Percentiles rank a stretch among this genome's conserved stretches.
Conservation (phyloP, 2,329 filamentous ascomycete genomes). For the Nothopassalora personata region DNA sequence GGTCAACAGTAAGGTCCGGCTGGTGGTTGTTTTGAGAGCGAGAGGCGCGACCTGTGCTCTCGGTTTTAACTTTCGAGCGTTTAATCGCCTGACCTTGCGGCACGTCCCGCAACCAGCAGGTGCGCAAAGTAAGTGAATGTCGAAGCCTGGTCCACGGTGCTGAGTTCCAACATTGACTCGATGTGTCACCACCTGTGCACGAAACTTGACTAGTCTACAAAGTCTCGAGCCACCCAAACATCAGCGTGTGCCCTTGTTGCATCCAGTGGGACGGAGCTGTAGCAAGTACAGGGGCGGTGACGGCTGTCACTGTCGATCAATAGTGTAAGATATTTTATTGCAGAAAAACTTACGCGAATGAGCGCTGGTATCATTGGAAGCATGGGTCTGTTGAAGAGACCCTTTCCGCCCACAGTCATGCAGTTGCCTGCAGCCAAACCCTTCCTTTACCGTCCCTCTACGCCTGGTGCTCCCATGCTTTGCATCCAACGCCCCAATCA, state of each 20-base stretch:
- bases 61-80: not conserved
- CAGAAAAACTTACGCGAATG: constrained; percentile 30
- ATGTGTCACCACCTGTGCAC: not conserved
- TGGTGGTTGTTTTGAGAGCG: not conserved
- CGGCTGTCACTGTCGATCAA: not conserved
- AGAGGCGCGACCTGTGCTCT: not conserved
- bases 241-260: not conserved
- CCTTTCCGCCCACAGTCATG: constrained; percentile 8
- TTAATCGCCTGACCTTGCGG: not conserved
- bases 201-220: not conserved
- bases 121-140: constrained; percentile 4
- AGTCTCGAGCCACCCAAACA: not conserved
- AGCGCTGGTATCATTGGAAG: constrained; percentile 31
- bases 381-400: constrained; percentile 30
- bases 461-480: constrained; percentile 10
- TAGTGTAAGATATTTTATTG: constrained; percentile 2
- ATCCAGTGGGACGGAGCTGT: not conserved
- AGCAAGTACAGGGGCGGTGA: not conserved
- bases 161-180: not conserved
- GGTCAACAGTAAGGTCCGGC: not conserved
- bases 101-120: not conserved
- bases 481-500: constrained; percentile 9
- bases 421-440: constrained; percentile 4
- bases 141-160: not conserved
- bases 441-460: constrained; percentile 4